Percentiles rank a stretch among this genome's conserved stretches.
Conservation (phyloP, 352 stramenopile species). For the Discostella stelligera region DNA sequence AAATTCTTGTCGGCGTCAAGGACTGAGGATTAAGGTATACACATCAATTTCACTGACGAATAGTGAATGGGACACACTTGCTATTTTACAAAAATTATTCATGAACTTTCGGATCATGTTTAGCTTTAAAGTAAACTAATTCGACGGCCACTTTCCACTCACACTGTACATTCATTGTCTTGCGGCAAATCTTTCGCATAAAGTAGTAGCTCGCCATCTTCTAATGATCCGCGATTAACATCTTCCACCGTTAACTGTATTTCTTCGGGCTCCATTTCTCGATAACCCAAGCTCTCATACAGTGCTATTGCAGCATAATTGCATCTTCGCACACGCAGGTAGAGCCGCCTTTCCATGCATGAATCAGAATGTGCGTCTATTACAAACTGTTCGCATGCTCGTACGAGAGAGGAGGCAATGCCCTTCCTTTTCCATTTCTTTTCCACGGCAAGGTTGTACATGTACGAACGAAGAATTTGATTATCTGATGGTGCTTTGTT, state of each 20-base stretch:
- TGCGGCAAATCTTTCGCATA: constrained; percentile 38
- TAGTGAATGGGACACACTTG: background rate
- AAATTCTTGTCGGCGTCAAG: constrained; percentile 63
- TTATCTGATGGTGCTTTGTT: constrained; percentile 1
- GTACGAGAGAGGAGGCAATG: constrained; percentile 61
- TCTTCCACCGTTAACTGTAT: constrained; percentile 23
- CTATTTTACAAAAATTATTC: too few species aligned
- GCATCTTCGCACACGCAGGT: constrained; percentile 45
- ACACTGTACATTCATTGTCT: constrained; percentile 15
- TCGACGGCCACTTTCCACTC: background rate
- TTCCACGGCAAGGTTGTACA: constrained; percentile 78
- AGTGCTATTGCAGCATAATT: constrained; percentile 51
- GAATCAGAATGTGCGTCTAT: constrained; percentile 27
- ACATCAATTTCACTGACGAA: too few species aligned
- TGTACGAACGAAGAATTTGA: constrained; percentile 62
- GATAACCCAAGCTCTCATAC: constrained; percentile 58
- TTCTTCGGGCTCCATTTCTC: constrained; percentile 24
- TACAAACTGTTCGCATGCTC: constrained; percentile 58
- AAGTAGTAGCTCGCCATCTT: constrained; percentile 37
- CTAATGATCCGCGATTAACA: constrained; percentile 38
- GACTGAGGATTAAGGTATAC: constrained; percentile 52
- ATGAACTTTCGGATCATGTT: too few species aligned
- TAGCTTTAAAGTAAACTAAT: too few species aligned
- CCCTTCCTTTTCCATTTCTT: constrained; percentile 57
- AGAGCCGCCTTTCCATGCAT: constrained; percentile 31